Percentiles rank a stretch among this genome's conserved stretches.
Conservation (phyloP, 2,329 filamentous ascomycete species). For the Trichoderma sp. region DNA sequence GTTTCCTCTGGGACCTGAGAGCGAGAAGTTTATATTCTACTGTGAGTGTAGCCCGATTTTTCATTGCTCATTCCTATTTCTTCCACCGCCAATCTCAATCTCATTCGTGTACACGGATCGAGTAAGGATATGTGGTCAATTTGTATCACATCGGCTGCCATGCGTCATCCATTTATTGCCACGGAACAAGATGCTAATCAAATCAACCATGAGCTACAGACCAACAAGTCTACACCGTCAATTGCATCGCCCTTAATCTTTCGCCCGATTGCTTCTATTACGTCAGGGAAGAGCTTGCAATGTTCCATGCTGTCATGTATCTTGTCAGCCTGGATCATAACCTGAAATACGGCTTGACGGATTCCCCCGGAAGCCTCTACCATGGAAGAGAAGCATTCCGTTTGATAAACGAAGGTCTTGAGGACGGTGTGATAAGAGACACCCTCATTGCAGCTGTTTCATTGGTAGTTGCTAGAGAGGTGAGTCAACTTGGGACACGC, state of each 20-base stretch:
- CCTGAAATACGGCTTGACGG: not conserved
- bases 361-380: not conserved
- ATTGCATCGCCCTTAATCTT: conserved; percentile 2
- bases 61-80: not conserved
- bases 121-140: too few relatives aligned
- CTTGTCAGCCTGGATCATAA: conserved; percentile 7
- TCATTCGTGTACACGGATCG: too few relatives aligned
- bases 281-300: not conserved
- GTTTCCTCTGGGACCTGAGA: not conserved
- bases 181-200: not conserved
- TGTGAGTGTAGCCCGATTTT: not conserved
- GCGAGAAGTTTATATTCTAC: not conserved
- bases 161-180: too few relatives aligned
- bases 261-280: not conserved
- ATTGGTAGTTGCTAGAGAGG: not conserved
- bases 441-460: conserved; percentile 4
- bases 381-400: conserved; percentile 11
- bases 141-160: too few relatives aligned
- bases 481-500: not conserved
- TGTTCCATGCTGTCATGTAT: conserved; percentile 7
- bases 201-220: not conserved
- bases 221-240: not conserved
- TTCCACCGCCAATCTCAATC: too few relatives aligned
- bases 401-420: not conserved
- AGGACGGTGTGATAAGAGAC: not conserved